Percentiles rank a stretch among this genome's conserved stretches.
These are phyloP conservation scores for Aeschynomene evenia DNA, from an alignment of 306 rosid species.

Conservation along the genomic window DNA sequence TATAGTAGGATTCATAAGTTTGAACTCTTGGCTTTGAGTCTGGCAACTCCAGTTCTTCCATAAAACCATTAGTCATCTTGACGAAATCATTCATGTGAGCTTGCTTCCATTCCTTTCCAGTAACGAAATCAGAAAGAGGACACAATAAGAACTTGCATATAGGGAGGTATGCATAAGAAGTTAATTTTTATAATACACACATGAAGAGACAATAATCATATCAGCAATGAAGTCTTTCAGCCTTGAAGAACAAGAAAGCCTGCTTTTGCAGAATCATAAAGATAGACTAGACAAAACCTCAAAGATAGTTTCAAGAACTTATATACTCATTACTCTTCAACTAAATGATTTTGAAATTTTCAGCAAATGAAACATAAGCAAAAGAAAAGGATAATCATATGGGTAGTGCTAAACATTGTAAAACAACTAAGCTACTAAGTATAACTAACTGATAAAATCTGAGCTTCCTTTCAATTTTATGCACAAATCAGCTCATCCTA, in stretches of 20 bases:
- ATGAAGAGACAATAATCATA: background rate
- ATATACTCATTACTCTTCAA: too few relatives aligned
- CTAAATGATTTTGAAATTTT: background rate
- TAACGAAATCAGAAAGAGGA: conserved; percentile 23
- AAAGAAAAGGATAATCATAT: background rate
- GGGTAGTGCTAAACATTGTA: background rate
- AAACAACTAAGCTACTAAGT: background rate
- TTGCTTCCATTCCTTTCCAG: conserved; percentile 71
- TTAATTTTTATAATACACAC: background rate
- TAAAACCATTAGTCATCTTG: conserved; percentile 63
- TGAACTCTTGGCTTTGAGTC: conserved; percentile 75
- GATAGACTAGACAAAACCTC: conserved; percentile 7
- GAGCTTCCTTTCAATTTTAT: background rate
- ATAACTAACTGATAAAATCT: background rate
- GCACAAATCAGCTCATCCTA: too few relatives aligned
- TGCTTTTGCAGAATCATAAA: conserved; percentile 6
- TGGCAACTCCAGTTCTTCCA: conserved; percentile 63
- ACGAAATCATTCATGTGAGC: conserved; percentile 62
- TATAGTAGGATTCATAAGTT: conserved; percentile 63
- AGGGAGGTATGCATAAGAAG: background rate
- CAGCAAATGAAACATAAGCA: background rate
- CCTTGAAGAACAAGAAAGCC: conserved; percentile 19
- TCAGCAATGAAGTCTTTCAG: background rate
- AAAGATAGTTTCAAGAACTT: background rate
- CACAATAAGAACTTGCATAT: background rate